Evolutionary conservation across 2,329 filamentous ascomycete genomes (phyloP), one percentile per base, ranked within the genome.

Genomic region (Penicillium sp.): DNA sequence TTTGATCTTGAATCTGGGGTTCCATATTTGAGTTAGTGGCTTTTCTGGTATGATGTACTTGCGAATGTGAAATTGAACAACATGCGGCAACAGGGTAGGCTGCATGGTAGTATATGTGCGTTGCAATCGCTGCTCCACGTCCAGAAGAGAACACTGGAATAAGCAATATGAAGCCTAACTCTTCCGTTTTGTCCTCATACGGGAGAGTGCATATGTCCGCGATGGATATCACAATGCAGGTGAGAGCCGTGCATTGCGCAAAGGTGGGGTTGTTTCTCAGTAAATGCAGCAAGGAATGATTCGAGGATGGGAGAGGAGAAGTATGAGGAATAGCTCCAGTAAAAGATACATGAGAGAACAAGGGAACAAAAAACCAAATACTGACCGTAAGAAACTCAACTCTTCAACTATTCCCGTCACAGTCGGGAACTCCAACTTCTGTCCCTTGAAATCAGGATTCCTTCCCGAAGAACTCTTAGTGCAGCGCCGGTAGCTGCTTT

Each of bases 331-430:
- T 3, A 22, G 19, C n/a, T 12, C 30, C 40, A 12, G 44, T 16
- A 30, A 25, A 35, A 18, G 38, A 50, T 14, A n/a, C n/a, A n/a
- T 16, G 33, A 37, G 5, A 8, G 22, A 42, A 11, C 6, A 42
- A 35, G 22, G 11, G 18, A 42, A 5, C 11, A 30, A 8, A 13
- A 12, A 30, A 4, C 43, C 46, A 22, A 50, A 54, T 27, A 72
- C 84, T 75, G 70, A 89, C 86, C 83, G 80, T 28, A 90, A 70
- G 64, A 90, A 90, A 61, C 83, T 87, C 57, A 90, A 74, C 58
- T 86, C 80, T 62, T 87, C 82, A 12, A 87, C 77, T 10, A 89
- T 77, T 41, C 79, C 77, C 45, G 75, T 72, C 38, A 69, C 62
- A 22, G 77, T 75, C 30, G 72, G 70, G 64, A 89, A 90, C 14